Evolutionary conservation across 2,329 filamentous ascomycete genomes (phyloP).

Genomic region (Scedosporium aurantiacum): DNA sequence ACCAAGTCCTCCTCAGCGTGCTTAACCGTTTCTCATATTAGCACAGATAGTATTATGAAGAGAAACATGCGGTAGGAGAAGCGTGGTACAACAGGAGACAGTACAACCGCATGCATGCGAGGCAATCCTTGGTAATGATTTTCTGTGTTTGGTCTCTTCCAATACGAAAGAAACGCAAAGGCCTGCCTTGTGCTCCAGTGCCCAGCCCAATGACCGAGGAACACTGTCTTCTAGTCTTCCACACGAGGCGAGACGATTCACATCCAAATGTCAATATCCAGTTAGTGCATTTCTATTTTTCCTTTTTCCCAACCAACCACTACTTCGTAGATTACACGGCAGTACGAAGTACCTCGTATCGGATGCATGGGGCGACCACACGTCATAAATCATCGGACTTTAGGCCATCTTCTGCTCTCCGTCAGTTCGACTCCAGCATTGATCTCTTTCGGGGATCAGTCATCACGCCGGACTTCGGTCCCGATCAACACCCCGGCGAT

Average conservation of each 20-base stretch:
- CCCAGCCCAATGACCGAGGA: too few species aligned
- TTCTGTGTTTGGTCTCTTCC: not conserved
- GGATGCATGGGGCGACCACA: too few species aligned
- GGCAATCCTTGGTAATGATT: not conserved
- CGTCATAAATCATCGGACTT: too few species aligned
- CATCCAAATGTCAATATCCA: too few species aligned
- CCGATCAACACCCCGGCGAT: not conserved
- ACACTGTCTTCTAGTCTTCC: too few species aligned
- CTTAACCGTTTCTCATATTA: not conserved
- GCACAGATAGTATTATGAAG: not conserved
- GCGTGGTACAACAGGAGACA: not conserved
- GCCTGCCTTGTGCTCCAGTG: too few species aligned
- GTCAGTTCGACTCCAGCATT: not conserved
- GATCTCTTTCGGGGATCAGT: not conserved
- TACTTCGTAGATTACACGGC: too few species aligned
- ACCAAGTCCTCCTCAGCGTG: too few species aligned
- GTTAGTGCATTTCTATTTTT: not conserved
- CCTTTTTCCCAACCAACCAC: not conserved
- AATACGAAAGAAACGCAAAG: not conserved
- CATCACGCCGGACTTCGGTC: not conserved
- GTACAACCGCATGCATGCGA: not conserved
- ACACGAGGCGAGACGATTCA: too few species aligned
- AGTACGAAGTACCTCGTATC: too few species aligned
- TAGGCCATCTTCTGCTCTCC: too few species aligned
- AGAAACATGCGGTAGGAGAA: not conserved